Evolutionary conservation across 352 stramenopile genomes (phyloP).

Genomic region (Globisporangium alternatum): DNA sequence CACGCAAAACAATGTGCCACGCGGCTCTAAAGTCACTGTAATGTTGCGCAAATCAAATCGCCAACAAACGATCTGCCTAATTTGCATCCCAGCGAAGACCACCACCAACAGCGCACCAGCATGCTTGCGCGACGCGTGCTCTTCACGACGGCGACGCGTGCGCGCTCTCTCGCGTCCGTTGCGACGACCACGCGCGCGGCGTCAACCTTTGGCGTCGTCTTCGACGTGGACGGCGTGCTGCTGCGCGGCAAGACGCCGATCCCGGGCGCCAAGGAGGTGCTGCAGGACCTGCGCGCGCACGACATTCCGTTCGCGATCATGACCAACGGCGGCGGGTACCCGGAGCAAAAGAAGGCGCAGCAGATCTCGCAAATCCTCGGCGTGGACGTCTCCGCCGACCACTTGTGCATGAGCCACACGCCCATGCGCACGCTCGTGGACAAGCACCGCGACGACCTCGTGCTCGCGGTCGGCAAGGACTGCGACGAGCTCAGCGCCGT

Average conservation of each 20-base stretch:
- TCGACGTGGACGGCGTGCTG: conserved; percentile 82
- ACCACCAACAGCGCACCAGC: neutral
- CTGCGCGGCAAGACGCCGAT: conserved; percentile 73
- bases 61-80: neutral
- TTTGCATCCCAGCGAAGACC: too few species aligned
- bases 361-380: conserved; percentile 72
- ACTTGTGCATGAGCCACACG: conserved; percentile 80
- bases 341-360: conserved; percentile 67
- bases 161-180: neutral
- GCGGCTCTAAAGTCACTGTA: neutral
- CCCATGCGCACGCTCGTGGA: conserved; percentile 67
- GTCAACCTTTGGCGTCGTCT: conserved; percentile 76
- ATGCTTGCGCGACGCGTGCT: conserved; percentile 7
- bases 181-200: neutral
- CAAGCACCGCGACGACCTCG: conserved; percentile 68
- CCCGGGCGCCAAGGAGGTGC: conserved; percentile 58
- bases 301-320: conserved; percentile 80
- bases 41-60: neutral
- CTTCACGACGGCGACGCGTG: neutral
- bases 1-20: neutral
- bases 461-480: conserved; percentile 81
- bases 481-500: conserved; percentile 53
- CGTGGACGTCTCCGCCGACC: conserved; percentile 40
- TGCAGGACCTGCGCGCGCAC: conserved; percentile 58
- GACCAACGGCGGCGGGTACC: conserved; percentile 84